phyloP scores from a whole-genome alignment of 176 grass and related monocot species.

The Calamus simplicifolius region DNA sequence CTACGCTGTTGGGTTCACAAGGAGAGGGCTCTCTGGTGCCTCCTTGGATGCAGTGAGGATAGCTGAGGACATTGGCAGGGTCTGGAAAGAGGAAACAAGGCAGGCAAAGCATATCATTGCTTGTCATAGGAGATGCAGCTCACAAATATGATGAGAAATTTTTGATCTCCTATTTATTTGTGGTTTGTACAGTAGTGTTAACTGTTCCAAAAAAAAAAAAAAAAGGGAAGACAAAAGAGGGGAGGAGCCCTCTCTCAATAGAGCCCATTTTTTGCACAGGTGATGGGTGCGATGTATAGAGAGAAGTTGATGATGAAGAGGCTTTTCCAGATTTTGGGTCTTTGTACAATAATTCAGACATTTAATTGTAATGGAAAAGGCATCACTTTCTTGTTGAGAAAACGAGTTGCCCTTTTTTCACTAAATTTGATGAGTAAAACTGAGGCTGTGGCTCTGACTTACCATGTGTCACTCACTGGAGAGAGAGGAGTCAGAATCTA shows the following conservation, averaged over 20 bases:
- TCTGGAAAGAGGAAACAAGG: constrained; percentile 32
- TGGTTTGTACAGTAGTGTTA: too few relatives aligned
- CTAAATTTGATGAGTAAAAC: too few relatives aligned
- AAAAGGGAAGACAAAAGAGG: background rate
- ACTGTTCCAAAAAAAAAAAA: background rate
- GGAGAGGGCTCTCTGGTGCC: constrained; percentile 34
- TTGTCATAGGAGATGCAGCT: constrained; percentile 26
- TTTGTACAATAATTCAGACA: too few relatives aligned
- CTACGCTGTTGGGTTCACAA: constrained; percentile 39
- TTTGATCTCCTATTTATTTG: background rate
- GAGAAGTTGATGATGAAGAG: constrained; percentile 12
- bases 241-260: constrained; percentile 1
- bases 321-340: background rate
- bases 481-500: too few relatives aligned
- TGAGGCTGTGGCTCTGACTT: too few relatives aligned
- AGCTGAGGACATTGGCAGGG: constrained; percentile 29
- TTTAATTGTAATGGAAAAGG: too few relatives aligned
- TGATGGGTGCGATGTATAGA: background rate
- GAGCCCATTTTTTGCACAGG: too few relatives aligned
- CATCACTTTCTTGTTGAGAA: too few relatives aligned
- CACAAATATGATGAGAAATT: constrained; percentile 20
- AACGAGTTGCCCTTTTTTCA: too few relatives aligned
- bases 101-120: constrained; percentile 22
- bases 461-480: too few relatives aligned
- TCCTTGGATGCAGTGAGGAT: constrained; percentile 22